Evolutionary conservation across 257 asterid species (phyloP).

Genomic region (Primulina huaijiensis): DNA sequence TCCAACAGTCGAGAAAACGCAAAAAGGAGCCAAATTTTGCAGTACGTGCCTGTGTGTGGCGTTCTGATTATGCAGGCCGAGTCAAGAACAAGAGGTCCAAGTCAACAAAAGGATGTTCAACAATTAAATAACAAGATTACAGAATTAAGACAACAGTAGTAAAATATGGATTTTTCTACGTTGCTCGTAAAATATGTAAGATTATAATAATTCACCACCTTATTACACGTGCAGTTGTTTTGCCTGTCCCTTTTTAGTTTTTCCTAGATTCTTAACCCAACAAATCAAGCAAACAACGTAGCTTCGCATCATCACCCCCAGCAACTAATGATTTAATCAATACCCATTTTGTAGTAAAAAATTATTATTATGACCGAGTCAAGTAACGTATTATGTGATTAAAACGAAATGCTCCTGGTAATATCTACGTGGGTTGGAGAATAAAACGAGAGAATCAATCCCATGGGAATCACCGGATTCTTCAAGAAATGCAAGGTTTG

Average conservation of each 20-base stretch:
- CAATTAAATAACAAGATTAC: background rate
- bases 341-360: no score
- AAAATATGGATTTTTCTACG: no score
- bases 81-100: background rate
- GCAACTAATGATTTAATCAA: no score
- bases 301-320: no score
- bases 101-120: background rate
- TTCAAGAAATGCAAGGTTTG: no score
- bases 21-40: background rate
- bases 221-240: background rate
- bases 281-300: background rate
- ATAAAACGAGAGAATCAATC: no score
- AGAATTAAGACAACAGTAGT: background rate
- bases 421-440: no score
- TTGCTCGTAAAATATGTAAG: background rate
- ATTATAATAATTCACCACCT: no score
- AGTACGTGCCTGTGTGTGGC: background rate
- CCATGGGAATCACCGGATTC: no score
- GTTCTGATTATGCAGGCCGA: conserved; percentile 27
- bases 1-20: background rate
- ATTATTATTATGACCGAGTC: no score
- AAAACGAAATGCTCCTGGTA: no score
- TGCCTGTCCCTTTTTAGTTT: background rate
- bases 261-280: background rate
- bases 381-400: no score